Percentiles rank a stretch among this genome's conserved stretches.
Evolutionary conservation across 176 grass and related monocot species (phyloP).

Genomic region (Oryza brachyantha): DNA sequence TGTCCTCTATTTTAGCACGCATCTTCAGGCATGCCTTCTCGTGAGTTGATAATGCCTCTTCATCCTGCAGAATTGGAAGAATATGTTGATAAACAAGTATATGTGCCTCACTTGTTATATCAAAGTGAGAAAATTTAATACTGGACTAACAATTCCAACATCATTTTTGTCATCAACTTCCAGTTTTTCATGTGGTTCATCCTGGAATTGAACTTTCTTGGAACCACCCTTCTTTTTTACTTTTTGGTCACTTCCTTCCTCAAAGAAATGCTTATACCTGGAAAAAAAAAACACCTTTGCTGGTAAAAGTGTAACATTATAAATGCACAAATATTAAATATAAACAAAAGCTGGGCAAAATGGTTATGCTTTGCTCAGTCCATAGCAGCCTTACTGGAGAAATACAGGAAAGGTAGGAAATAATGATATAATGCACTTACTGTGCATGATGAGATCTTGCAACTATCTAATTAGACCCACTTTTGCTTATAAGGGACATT

Average conservation of each 20-base stretch:
- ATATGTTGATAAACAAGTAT: constrained; percentile 17
- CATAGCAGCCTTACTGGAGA: not conserved
- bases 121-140: constrained; percentile 5
- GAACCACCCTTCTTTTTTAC: constrained; percentile 48
- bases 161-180: constrained; percentile 47
- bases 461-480: not conserved
- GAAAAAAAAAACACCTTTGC: constrained; percentile 16
- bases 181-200: constrained; percentile 38
- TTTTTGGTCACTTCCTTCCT: constrained; percentile 35
- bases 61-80: constrained; percentile 38
- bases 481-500: not conserved
- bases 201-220: constrained; percentile 61
- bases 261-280: constrained; percentile 90
- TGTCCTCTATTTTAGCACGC: constrained; percentile 71
- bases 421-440: not conserved
- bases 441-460: not conserved
- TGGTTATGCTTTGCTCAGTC: not conserved
- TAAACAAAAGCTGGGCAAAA: not conserved
- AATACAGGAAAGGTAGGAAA: not conserved
- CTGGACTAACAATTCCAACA: constrained; percentile 36
- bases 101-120: constrained; percentile 8
- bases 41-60: constrained; percentile 72
- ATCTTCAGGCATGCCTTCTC: constrained; percentile 67
- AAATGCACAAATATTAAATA: constrained; percentile 11
- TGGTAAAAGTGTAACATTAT: constrained; percentile 26